These are phyloP conservation scores for Globisporangium barbulae DNA, from an alignment of 352 stramenopile species.

Conservation along the genomic window DNA sequence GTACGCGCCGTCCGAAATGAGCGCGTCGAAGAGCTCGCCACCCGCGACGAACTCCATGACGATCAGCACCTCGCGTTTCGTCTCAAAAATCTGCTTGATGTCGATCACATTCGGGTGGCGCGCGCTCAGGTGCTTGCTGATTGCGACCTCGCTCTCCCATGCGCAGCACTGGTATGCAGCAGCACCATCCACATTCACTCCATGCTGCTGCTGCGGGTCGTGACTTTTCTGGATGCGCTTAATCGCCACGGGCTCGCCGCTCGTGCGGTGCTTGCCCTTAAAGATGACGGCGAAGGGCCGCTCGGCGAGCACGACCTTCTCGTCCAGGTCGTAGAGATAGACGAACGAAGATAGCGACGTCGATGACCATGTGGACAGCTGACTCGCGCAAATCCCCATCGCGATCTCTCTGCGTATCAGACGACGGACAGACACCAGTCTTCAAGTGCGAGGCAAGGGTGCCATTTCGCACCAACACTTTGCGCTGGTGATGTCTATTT, in stretches of 20 bases:
- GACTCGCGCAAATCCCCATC: constrained; percentile 55
- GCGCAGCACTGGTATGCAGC: not conserved
- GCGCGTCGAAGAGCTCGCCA: constrained; percentile 66
- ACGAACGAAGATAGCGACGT: constrained; percentile 18
- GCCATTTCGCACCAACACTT: too few relatives aligned
- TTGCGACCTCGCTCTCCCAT: constrained; percentile 49
- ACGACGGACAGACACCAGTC: too few relatives aligned
- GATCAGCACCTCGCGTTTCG: constrained; percentile 44
- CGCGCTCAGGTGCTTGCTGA: constrained; percentile 44
- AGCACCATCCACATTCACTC: not conserved
- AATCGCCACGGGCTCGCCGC: constrained; percentile 37
- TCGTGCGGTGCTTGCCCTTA: constrained; percentile 29
- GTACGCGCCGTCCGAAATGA: constrained; percentile 72
- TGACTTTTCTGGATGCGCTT: constrained; percentile 59
- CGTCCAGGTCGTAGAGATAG: constrained; percentile 42
- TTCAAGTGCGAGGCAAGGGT: too few relatives aligned
- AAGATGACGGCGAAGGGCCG: constrained; percentile 54
- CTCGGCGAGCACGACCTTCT: constrained; percentile 37
- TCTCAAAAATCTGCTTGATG: constrained; percentile 50
- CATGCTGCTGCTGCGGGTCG: not conserved
- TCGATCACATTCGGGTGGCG: constrained; percentile 58
- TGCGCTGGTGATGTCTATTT: too few relatives aligned
- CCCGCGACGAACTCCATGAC: constrained; percentile 57
- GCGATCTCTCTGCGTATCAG: not conserved
- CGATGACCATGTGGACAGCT: not conserved